Percentiles rank a stretch among this genome's conserved stretches.
Evolutionary conservation across 2,329 filamentous ascomycete genomes (phyloP).

Genomic region (Onygenales sp.): DNA sequence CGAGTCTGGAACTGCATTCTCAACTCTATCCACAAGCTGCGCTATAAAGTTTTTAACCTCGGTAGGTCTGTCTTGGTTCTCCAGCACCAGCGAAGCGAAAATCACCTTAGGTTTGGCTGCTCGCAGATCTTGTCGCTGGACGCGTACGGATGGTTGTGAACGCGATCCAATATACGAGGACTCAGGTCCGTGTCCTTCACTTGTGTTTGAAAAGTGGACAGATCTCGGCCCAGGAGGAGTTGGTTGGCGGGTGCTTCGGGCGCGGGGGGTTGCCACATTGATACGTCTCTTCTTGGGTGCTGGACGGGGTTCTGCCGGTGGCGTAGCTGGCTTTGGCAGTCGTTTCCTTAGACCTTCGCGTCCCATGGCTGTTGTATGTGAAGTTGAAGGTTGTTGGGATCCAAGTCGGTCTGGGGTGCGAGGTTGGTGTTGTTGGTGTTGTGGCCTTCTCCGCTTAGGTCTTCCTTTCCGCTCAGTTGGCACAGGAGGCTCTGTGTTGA

Average conservation of each 20-base stretch:
- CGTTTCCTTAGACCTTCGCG: not conserved
- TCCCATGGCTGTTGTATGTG: not conserved
- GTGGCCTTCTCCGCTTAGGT: not conserved
- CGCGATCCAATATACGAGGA: not conserved
- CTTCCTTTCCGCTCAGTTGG: not conserved
- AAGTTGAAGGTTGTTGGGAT: not conserved
- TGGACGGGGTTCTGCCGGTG: not conserved
- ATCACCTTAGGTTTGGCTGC: not conserved
- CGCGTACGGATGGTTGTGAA: not conserved
- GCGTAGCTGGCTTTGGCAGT: not conserved
- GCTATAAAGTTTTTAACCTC: not conserved
- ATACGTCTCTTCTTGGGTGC: not conserved
- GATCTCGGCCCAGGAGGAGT: not conserved
- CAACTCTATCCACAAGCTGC: not conserved
- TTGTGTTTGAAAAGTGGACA: not conserved
- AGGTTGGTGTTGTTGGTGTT: not conserved
- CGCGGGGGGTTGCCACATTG: not conserved
- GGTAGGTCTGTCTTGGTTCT: not conserved
- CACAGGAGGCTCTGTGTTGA: not conserved
- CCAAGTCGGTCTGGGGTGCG: not conserved
- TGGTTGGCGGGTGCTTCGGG: no score
- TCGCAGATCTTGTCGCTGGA: not conserved
- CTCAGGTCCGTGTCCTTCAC: not conserved
- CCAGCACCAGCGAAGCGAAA: not conserved
- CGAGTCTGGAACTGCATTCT: not conserved